These are phyloP conservation scores for Populus euphratica DNA, from an alignment of 345 rosid genomes.

Conservation along the genomic window DNA sequence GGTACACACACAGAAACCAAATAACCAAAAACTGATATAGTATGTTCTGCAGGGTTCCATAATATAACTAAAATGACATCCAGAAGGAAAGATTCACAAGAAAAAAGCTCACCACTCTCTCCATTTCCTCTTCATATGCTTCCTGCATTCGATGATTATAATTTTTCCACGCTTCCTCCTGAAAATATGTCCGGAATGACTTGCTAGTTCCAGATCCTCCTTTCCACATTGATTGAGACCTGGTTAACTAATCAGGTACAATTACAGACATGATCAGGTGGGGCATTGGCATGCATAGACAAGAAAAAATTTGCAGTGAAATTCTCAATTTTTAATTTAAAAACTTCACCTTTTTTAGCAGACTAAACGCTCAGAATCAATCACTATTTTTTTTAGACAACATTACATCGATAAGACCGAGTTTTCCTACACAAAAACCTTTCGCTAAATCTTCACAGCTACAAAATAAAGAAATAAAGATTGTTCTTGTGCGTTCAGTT, in stretches of 20 bases:
- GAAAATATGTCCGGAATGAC: slow-evolving; percentile 69
- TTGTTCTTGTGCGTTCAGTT: not conserved
- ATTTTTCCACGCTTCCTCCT: slow-evolving; percentile 89
- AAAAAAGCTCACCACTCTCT: slow-evolving; percentile 77
- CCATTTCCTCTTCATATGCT: slow-evolving; percentile 92
- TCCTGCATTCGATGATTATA: slow-evolving; percentile 85
- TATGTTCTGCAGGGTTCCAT: not conserved
- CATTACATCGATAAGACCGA: too few species aligned
- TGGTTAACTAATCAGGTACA: slow-evolving; percentile 43
- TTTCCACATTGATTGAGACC: slow-evolving; percentile 56
- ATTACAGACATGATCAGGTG: slow-evolving; percentile 27
- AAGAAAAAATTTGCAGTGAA: not conserved
- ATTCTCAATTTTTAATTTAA: too few species aligned
- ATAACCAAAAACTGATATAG: not conserved
- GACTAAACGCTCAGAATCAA: too few species aligned
- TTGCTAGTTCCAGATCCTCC: slow-evolving; percentile 33
- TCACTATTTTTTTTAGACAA: too few species aligned
- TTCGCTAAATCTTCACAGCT: too few species aligned
- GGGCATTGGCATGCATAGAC: not conserved
- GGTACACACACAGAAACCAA: not conserved
- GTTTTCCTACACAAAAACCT: too few species aligned
- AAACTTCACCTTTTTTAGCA: too few species aligned
- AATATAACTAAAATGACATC: too few species aligned
- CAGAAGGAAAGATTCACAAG: too few species aligned
- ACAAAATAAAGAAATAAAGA: not conserved